A percentile compares a stretch with the other conserved stretches of the same genome.
Conservation (phyloP, 2,329 filamentous ascomycete genomes). For the Aspergillus sp. region DNA sequence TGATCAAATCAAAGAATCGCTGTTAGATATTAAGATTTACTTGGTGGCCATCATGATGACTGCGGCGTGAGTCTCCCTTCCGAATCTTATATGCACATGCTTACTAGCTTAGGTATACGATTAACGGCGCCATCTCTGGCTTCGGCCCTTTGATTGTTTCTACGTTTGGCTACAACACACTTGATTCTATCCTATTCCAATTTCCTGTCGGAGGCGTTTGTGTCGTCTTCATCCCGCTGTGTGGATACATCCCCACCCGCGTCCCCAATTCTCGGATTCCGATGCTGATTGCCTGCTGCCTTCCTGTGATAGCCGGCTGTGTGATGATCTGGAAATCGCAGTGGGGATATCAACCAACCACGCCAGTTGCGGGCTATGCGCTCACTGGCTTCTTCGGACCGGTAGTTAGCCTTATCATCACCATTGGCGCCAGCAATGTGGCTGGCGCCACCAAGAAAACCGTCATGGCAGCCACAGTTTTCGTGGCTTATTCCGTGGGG, state of each 20-base stretch:
- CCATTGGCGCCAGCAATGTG: constrained; percentile 59
- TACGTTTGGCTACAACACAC: constrained; percentile 60
- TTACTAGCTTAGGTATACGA: constrained; percentile 48
- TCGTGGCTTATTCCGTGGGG: constrained; percentile 67
- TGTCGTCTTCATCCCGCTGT: constrained; percentile 58
- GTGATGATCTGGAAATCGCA: constrained; percentile 64
- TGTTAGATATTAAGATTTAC: constrained; percentile 57
- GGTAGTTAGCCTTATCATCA: constrained; percentile 58
- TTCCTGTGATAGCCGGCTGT: constrained; percentile 69
- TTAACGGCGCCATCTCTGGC: constrained; percentile 64
- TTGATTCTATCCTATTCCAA: constrained; percentile 64
- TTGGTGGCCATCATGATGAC: constrained; percentile 63
- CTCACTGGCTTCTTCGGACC: constrained; percentile 68
- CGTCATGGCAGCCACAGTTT: constrained; percentile 66
- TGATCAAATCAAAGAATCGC: constrained; percentile 52
- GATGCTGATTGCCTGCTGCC: constrained; percentile 59
- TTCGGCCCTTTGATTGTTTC: constrained; percentile 67
- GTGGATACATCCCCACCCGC: constrained; percentile 57
- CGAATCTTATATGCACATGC: neutral
- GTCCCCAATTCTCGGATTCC: constrained; percentile 58
- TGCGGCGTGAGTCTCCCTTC: constrained; percentile 41
- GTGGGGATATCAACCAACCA: constrained; percentile 58
- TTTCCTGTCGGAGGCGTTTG: constrained; percentile 67
- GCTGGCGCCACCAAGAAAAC: constrained; percentile 73
- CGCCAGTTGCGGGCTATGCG: constrained; percentile 64